These are phyloP conservation scores for Clarireedia hainanense DNA, from an alignment of 2,329 filamentous ascomycete genomes.

Conservation along the genomic window DNA sequence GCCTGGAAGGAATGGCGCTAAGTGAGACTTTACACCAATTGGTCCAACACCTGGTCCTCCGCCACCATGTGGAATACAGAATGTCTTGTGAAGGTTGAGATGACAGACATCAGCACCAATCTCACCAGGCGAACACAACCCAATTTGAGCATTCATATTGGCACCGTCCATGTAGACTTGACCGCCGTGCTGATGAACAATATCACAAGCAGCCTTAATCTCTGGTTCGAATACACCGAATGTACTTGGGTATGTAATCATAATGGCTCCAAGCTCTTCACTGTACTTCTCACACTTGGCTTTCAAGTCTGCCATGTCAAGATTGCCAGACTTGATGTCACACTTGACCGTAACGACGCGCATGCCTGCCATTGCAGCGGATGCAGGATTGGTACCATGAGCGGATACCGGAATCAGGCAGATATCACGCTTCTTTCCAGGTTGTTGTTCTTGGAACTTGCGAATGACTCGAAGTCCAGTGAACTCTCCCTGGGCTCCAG, in stretches of 20 bases:
- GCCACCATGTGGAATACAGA: conserved; percentile 95
- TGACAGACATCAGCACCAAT: conserved; percentile 97
- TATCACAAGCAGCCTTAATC: conserved; percentile 74
- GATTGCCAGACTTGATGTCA: conserved; percentile 76
- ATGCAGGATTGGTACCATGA: conserved; percentile 92
- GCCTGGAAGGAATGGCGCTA: conserved; percentile 64
- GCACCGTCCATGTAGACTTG: conserved; percentile 98
- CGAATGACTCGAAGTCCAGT: conserved; percentile 82
- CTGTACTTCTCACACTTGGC: conserved; percentile 84
- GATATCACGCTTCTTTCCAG: conserved; percentile 69
- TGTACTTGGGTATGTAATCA: conserved; percentile 95
- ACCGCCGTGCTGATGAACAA: conserved; percentile 81
- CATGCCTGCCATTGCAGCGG: conserved; percentile 94
- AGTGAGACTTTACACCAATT: conserved; percentile 81
- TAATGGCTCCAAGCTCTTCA: conserved; percentile 81
- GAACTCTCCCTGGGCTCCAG: conserved; percentile 92
- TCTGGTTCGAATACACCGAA: conserved; percentile 91
- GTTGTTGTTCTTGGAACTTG: conserved; percentile 67
- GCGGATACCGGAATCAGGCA: conserved; percentile 93
- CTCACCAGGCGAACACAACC: conserved; percentile 86
- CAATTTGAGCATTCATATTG: conserved; percentile 98
- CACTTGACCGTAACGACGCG: conserved; percentile 89
- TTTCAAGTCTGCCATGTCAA: conserved; percentile 79
- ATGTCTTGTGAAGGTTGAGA: conserved; percentile 96
- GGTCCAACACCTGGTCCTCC: conserved; percentile 91